These are phyloP conservation scores for Myriosclerotinia duriaeana DNA, from an alignment of 2,329 filamentous ascomycete genomes.

Conservation along the genomic window DNA sequence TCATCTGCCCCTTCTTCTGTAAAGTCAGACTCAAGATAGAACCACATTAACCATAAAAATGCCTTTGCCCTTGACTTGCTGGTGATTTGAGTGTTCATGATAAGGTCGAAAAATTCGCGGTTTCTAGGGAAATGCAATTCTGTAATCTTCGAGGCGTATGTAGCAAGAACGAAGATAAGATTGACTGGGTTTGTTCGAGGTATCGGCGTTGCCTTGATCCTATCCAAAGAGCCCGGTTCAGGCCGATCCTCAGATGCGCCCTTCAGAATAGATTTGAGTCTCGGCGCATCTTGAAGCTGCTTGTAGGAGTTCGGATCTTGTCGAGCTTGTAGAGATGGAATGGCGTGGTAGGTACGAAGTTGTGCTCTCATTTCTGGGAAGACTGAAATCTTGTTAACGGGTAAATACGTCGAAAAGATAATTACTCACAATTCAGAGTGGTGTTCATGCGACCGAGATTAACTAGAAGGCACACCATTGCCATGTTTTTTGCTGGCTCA, in stretches of 20 bases:
- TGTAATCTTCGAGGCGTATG: constrained; percentile 86
- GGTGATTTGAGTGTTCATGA: constrained; percentile 84
- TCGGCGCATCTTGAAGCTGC: constrained; percentile 92
- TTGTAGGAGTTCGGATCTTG: constrained; percentile 97
- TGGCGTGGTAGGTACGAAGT: constrained; percentile 94
- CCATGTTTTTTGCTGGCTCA: constrained; percentile 93
- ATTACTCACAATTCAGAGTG: constrained; percentile 81
- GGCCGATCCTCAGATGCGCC: constrained; percentile 88
- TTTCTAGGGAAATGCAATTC: constrained; percentile 85
- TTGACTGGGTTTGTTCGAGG: constrained; percentile 97
- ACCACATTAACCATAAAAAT: constrained; percentile 99
- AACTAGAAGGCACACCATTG: constrained; percentile 96
- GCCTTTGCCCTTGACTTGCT: constrained; percentile 81
- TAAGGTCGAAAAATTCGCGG: constrained; percentile 91
- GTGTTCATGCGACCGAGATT: constrained; percentile 99
- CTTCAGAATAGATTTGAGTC: constrained; percentile 95
- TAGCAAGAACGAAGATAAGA: constrained; percentile 90
- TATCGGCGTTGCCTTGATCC: constrained; percentile 67
- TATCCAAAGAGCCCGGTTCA: constrained; percentile 80
- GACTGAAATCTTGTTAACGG: constrained; percentile 56
- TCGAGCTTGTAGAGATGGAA: constrained; percentile 90
- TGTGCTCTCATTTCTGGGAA: constrained; percentile 99
- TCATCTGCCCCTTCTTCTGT: constrained; percentile 80
- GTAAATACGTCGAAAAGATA: constrained; percentile 18
- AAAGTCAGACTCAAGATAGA: constrained; percentile 95